Evolutionary conservation across 495 filamentous ascomycete species (phyloP).

Genomic region (Parathielavia hyrcaniae): DNA sequence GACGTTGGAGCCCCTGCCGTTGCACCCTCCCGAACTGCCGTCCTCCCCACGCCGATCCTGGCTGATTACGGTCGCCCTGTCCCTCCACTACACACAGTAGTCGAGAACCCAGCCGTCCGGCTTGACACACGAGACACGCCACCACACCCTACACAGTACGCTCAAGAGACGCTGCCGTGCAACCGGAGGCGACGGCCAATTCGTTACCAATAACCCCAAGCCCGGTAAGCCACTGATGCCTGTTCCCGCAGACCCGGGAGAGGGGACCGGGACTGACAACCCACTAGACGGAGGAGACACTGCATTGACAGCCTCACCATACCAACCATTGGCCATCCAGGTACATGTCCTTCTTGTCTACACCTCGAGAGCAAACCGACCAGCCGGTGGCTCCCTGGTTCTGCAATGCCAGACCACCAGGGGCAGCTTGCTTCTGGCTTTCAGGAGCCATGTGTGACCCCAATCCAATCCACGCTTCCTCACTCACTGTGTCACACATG

Average conservation of each 20-base stretch:
- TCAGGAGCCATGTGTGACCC: not conserved
- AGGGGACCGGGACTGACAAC: not conserved
- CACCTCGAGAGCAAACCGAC: not conserved
- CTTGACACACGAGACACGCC: slow-evolving; percentile 24
- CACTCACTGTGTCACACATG: not conserved
- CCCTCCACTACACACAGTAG: slow-evolving; percentile 6
- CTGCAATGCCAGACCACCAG: too few species aligned
- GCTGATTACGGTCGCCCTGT: not conserved
- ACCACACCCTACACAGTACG: not conserved
- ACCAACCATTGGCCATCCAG: not conserved
- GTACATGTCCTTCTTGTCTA: not conserved
- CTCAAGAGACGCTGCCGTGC: slow-evolving; percentile 7
- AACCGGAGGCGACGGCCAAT: slow-evolving; percentile 7
- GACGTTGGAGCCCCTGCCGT: not conserved
- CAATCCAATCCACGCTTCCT: not conserved
- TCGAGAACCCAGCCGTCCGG: slow-evolving; percentile 18
- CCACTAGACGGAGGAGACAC: not conserved
- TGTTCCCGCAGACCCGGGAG: not conserved
- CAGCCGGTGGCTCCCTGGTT: not conserved
- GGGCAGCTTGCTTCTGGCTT: not conserved
- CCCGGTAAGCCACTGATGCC: slow-evolving; percentile 6
- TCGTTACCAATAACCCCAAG: slow-evolving; percentile 18
- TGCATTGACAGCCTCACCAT: not conserved
- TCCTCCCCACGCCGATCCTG: slow-evolving; percentile 12
- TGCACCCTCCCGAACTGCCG: not conserved